Percentiles rank a stretch among this genome's conserved stretches.
phyloP scores from a whole-genome alignment of 169 alveolate species.

The Eimeria praecox region DNA sequence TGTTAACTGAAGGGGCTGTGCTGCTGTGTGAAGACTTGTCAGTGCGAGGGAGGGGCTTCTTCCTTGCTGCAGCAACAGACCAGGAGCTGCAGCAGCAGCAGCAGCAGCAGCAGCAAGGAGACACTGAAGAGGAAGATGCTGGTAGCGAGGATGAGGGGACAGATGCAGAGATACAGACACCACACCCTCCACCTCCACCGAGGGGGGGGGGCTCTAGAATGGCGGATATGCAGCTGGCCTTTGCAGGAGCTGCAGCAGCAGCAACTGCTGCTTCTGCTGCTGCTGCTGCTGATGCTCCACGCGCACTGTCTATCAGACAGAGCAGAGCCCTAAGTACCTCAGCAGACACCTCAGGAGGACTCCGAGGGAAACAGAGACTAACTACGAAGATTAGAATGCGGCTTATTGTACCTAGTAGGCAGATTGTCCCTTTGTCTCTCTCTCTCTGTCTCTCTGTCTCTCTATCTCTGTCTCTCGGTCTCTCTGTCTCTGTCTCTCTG shows the following conservation, averaged over 20 bases:
- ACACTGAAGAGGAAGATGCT: slow-evolving; percentile 11
- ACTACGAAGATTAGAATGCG: slow-evolving; percentile 36
- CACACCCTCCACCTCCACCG: neutral
- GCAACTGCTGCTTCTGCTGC: slow-evolving; percentile 56
- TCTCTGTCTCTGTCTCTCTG: neutral
- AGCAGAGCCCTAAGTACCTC: slow-evolving; percentile 9
- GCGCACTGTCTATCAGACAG: neutral
- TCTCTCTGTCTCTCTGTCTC: neutral
- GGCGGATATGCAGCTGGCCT: slow-evolving; percentile 34
- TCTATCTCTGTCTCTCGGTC: neutral
- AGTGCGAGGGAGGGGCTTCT: slow-evolving; percentile 71
- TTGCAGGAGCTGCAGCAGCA: slow-evolving; percentile 57
- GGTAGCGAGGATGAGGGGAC: slow-evolving; percentile 16
- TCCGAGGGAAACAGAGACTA: neutral
- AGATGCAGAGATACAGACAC: slow-evolving; percentile 3
- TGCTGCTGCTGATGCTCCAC: slow-evolving; percentile 60
- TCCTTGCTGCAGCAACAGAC: slow-evolving; percentile 61
- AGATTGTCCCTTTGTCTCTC: neutral
- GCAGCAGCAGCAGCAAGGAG: slow-evolving; percentile 36
- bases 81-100: slow-evolving; percentile 47
- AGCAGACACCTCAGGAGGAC: neutral
- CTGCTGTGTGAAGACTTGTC: slow-evolving; percentile 83
- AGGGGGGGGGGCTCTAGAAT: slow-evolving; percentile 13
- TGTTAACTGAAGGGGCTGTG: slow-evolving; percentile 73
- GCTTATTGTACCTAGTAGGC: slow-evolving; percentile 12